Evolutionary conservation across 2,329 filamentous ascomycete genomes (phyloP).

Genomic region (Septoria linicola): DNA sequence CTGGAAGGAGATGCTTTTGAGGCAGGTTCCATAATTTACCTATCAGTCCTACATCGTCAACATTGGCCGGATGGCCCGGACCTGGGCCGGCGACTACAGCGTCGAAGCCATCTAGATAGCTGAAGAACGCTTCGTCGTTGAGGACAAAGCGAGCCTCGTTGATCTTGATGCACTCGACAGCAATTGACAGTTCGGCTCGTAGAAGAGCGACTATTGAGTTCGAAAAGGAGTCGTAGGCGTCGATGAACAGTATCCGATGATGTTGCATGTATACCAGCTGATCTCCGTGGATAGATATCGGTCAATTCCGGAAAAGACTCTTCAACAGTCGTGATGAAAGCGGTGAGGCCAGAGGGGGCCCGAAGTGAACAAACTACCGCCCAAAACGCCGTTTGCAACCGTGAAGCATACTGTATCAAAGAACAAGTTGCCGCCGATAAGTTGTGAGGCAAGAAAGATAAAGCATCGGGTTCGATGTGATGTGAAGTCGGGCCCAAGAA

Average conservation of each 20-base stretch:
- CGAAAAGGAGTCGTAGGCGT: constrained; percentile 95
- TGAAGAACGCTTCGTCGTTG: constrained; percentile 40
- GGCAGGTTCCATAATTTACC: constrained; percentile 69
- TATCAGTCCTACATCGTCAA: constrained; percentile 81
- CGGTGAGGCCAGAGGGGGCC: neutral
- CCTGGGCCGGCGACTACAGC: constrained; percentile 89
- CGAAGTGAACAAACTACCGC: constrained; percentile 4
- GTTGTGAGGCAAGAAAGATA: no score
- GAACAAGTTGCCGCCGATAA: no score
- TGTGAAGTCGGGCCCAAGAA: no score
- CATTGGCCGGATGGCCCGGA: constrained; percentile 72
- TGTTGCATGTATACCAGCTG: constrained; percentile 27
- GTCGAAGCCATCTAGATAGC: constrained; percentile 63
- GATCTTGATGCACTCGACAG: constrained; percentile 63
- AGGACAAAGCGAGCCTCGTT: constrained; percentile 47
- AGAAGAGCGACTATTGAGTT: constrained; percentile 90
- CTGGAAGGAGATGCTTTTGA: constrained; percentile 63
- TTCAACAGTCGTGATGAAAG: neutral
- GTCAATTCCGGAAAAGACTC: constrained; percentile 10
- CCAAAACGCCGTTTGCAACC: neutral
- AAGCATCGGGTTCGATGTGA: neutral
- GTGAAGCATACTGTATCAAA: neutral
- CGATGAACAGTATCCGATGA: constrained; percentile 71
- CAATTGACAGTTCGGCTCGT: constrained; percentile 64
- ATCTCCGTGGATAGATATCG: constrained; percentile 12